These are phyloP conservation scores for Candida patagonica DNA, from an alignment of 805 yeast genomes.

Conservation along the genomic window DNA sequence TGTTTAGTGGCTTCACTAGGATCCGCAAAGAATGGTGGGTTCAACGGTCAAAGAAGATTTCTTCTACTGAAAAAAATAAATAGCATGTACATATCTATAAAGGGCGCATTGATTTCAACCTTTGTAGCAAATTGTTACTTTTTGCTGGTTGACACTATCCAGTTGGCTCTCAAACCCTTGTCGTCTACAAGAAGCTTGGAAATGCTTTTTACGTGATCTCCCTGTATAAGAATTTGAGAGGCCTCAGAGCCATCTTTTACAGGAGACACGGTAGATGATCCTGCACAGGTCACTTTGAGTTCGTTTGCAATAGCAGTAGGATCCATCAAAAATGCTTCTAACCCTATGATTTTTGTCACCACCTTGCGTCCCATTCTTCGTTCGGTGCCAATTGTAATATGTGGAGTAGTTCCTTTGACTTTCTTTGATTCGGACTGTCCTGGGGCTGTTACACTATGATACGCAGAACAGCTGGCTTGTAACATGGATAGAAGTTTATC, in stretches of 20 bases:
- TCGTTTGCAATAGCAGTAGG: conserved; percentile 58
- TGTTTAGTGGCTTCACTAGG: conserved; percentile 25
- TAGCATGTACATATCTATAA: too few relatives aligned
- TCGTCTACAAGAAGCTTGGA: conserved; percentile 49
- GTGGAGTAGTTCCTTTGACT: conserved; percentile 59
- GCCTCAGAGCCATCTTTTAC: conserved; percentile 41
- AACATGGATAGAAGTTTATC: conserved; percentile 30
- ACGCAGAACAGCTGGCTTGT: conserved; percentile 35
- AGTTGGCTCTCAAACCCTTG: conserved; percentile 53
- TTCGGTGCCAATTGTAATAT: conserved; percentile 57
- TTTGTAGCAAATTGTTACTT: too few relatives aligned
- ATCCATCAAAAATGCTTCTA: conserved; percentile 59
- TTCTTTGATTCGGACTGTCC: conserved; percentile 35
- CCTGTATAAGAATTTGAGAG: conserved; percentile 78
- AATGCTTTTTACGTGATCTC: conserved; percentile 66
- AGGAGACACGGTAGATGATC: conserved; percentile 57
- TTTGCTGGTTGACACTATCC: conserved; percentile 36
- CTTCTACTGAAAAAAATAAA: conserved; percentile 1
- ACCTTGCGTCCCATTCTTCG: conserved; percentile 73
- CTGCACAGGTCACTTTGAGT: conserved; percentile 74
- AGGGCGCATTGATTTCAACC: too few relatives aligned
- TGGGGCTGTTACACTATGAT: conserved; percentile 41
- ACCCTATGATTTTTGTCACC: conserved; percentile 61
- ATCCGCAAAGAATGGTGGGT: conserved; percentile 21
- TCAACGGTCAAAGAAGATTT: not conserved